Percentiles rank a stretch among this genome's conserved stretches.
Evolutionary conservation across 1,284 basidiomycete species (phyloP).

Genomic region (Tylopilus sp.): DNA sequence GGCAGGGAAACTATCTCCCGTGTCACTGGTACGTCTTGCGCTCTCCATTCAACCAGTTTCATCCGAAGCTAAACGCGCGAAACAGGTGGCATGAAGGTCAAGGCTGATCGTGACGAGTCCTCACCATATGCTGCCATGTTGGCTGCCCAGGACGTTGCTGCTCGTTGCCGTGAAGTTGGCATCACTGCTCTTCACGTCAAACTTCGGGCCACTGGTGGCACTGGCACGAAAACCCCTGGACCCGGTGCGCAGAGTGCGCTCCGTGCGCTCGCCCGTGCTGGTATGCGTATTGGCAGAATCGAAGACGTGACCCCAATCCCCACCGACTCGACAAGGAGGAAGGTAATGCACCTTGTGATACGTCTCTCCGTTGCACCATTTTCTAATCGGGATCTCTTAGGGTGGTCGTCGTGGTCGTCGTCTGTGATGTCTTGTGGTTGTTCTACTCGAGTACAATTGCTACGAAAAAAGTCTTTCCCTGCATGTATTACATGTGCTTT

Average conservation of each 20-base stretch:
- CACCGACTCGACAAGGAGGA: constrained; percentile 97
- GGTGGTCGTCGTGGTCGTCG: constrained; percentile 99
- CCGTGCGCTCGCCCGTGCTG: constrained; percentile 97
- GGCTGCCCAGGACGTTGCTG: constrained; percentile 97
- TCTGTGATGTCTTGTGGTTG: constrained; percentile 66
- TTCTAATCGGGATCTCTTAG: constrained; percentile 53
- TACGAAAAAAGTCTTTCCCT: constrained; percentile 17
- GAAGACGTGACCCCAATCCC: constrained; percentile 98
- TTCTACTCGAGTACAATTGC: constrained; percentile 19
- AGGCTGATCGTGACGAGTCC: constrained; percentile 99
- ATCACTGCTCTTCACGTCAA: constrained; percentile 98
- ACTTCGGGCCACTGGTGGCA: constrained; percentile 98
- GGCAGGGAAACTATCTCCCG: constrained; percentile 99
- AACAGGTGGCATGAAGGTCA: constrained; percentile 99
- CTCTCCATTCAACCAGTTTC: not conserved
- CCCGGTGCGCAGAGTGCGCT: constrained; percentile 99
- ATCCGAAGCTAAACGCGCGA: not conserved
- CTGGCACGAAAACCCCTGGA: constrained; percentile 98
- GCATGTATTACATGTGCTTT: constrained; percentile 50
- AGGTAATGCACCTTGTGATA: constrained; percentile 61
- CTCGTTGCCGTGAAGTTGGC: constrained; percentile 98
- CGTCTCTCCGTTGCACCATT: not conserved
- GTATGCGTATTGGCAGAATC: constrained; percentile 98
- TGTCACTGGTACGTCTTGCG: constrained; percentile 86
- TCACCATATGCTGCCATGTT: constrained; percentile 99